These are phyloP conservation scores for Naganishia randhawae DNA, from an alignment of 768 basidiomycete species.

Conservation along the genomic window DNA sequence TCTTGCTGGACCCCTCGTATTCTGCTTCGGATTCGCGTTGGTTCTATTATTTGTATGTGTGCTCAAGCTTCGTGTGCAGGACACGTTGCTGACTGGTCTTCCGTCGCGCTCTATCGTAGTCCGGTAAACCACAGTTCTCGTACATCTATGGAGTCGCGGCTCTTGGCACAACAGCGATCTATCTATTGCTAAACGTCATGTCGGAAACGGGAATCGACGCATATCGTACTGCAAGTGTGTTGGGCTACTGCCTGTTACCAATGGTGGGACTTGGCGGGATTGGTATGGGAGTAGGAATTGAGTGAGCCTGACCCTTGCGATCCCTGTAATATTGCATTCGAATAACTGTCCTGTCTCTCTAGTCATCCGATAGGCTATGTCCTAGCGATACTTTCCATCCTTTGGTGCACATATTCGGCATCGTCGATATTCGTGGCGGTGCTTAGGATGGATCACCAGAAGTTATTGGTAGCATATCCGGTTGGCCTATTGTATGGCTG, in stretches of 20 bases:
- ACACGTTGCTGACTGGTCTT: not conserved
- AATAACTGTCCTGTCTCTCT: slow-evolving; percentile 3
- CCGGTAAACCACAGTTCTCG: slow-evolving; percentile 96
- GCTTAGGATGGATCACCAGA: slow-evolving; percentile 89
- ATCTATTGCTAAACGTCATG: slow-evolving; percentile 94
- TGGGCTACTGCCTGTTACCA: slow-evolving; percentile 93
- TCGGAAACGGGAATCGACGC: slow-evolving; percentile 90
- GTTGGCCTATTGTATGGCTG: slow-evolving; percentile 90
- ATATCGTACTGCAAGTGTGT: slow-evolving; percentile 81
- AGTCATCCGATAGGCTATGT: slow-evolving; percentile 83
- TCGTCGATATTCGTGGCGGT: slow-evolving; percentile 94
- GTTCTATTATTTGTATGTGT: slow-evolving; percentile 80
- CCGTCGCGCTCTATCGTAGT: slow-evolving; percentile 55
- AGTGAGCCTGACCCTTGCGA: slow-evolving; percentile 58
- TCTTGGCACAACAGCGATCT: slow-evolving; percentile 87
- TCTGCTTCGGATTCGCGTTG: slow-evolving; percentile 89
- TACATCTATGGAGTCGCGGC: slow-evolving; percentile 98
- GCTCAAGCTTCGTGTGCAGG: not conserved
- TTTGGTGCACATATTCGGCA: slow-evolving; percentile 96
- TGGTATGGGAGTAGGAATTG: slow-evolving; percentile 78
- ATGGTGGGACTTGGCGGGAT: slow-evolving; percentile 91
- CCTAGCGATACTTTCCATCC: slow-evolving; percentile 72
- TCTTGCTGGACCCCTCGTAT: slow-evolving; percentile 89
- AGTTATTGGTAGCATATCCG: slow-evolving; percentile 92
- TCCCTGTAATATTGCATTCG: slow-evolving; percentile 24